phyloP scores from a whole-genome alignment of 257 asterid genomes.

The Linderniella brevidens region DNA sequence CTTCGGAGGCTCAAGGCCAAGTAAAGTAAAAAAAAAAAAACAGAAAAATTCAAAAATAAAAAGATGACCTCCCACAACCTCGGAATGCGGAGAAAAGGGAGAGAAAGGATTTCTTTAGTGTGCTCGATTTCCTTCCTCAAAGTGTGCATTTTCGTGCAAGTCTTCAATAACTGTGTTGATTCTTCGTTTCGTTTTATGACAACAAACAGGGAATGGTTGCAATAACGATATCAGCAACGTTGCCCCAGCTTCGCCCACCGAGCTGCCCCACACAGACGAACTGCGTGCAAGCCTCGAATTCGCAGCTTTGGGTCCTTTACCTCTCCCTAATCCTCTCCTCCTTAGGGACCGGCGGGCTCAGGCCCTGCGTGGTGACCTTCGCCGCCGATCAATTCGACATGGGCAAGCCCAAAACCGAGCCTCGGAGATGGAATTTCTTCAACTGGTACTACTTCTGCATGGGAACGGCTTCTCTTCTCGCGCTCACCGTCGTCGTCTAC shows the following conservation, averaged over 20 bases:
- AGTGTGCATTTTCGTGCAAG: neutral
- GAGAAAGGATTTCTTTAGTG: too few relatives aligned
- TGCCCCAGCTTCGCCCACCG: slow-evolving; percentile 66
- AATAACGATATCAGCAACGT: slow-evolving; percentile 37
- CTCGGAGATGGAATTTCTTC: slow-evolving; percentile 61
- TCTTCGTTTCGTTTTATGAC: neutral
- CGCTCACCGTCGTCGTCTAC: slow-evolving; percentile 64
- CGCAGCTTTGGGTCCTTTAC: slow-evolving; percentile 50
- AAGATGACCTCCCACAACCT: too few relatives aligned
- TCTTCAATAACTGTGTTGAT: neutral
- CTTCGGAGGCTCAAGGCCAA: too few relatives aligned
- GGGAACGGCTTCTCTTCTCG: slow-evolving; percentile 52
- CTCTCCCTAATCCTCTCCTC: slow-evolving; percentile 44
- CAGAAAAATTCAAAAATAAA: too few relatives aligned
- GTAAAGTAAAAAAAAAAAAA: too few relatives aligned
- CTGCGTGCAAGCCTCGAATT: slow-evolving; percentile 55
- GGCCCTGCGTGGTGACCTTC: slow-evolving; percentile 70
- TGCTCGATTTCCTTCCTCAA: neutral
- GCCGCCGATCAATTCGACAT: slow-evolving; percentile 82
- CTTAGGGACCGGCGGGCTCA: slow-evolving; percentile 60
- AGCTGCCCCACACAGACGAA: slow-evolving; percentile 57
- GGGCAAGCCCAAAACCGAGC: slow-evolving; percentile 28
- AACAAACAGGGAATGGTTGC: slow-evolving; percentile 53
- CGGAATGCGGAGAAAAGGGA: too few relatives aligned
- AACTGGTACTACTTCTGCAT: slow-evolving; percentile 67